These are phyloP conservation scores for Aspergillus intermedius DNA, from an alignment of 2,329 filamentous ascomycete genomes.

Conservation along the genomic window DNA sequence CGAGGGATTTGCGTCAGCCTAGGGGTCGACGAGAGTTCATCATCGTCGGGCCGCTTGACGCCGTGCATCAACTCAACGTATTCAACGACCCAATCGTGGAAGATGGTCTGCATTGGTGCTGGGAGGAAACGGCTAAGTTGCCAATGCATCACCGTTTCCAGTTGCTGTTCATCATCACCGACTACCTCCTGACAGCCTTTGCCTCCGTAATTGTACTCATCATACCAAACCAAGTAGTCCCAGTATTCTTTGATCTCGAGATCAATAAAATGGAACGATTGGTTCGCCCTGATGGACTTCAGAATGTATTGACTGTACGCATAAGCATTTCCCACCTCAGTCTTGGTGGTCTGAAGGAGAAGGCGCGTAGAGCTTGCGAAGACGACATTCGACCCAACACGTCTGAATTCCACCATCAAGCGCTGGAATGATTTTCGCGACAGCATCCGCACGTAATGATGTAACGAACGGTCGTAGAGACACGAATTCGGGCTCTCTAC, in stretches of 20 bases:
- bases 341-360: slow-evolving; percentile 90
- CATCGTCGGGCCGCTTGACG: slow-evolving; percentile 63
- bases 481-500: slow-evolving; percentile 89
- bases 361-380: slow-evolving; percentile 87
- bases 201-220: slow-evolving; percentile 97
- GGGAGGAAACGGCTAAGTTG: slow-evolving; percentile 90
- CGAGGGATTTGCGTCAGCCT: slow-evolving; percentile 57
- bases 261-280: slow-evolving; percentile 94
- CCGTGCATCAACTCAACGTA: slow-evolving; percentile 92
- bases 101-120: slow-evolving; percentile 68
- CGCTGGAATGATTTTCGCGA: slow-evolving; percentile 95
- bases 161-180: slow-evolving; percentile 65
- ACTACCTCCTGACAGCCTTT: slow-evolving; percentile 80
- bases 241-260: slow-evolving; percentile 98
- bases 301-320: slow-evolving; percentile 97
- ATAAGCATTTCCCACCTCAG: slow-evolving; percentile 91
- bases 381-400: slow-evolving; percentile 91
- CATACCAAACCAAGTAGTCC: slow-evolving; percentile 98
- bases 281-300: slow-evolving; percentile 92
- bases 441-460: slow-evolving; percentile 99
- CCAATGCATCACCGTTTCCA: slow-evolving; percentile 97
- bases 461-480: slow-evolving; percentile 86
- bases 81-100: slow-evolving; percentile 88
- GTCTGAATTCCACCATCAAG: slow-evolving; percentile 91
- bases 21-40: slow-evolving; percentile 53